phyloP scores from a whole-genome alignment of 495 filamentous ascomycete genomes.

The Cryomyces minteri region DNA sequence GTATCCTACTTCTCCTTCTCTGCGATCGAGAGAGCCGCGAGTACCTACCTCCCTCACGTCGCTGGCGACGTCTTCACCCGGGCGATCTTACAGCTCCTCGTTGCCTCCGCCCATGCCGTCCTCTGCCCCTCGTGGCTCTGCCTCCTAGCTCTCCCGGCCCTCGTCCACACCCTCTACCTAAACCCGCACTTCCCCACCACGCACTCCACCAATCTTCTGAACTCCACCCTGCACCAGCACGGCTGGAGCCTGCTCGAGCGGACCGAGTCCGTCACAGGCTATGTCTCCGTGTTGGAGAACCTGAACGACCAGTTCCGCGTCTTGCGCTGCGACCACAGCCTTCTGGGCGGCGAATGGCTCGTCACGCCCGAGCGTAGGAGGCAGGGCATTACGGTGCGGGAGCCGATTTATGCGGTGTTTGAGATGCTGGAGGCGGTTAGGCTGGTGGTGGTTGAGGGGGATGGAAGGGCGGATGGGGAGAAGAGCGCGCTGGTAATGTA shows the following conservation, averaged over 20 bases:
- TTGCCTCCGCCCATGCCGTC: conserved; percentile 41
- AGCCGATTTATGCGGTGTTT: conserved; percentile 88
- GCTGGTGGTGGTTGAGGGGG: conserved; percentile 39
- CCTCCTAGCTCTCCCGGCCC: conserved; percentile 41
- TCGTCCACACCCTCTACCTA: conserved; percentile 47
- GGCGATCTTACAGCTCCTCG: conserved; percentile 34
- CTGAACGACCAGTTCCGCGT: conserved; percentile 51
- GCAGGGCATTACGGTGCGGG: conserved; percentile 29
- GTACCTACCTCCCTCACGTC: no score
- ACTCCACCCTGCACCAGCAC: conserved; percentile 34
- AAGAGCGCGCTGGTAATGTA: conserved; percentile 75
- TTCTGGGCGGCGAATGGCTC: conserved; percentile 90
- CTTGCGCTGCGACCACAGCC: conserved; percentile 82
- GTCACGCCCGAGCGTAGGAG: conserved; percentile 23
- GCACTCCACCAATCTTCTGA: conserved; percentile 34
- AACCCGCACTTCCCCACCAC: conserved; percentile 52
- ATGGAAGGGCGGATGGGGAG: conserved; percentile 31
- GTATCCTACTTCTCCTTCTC: conserved; percentile 47
- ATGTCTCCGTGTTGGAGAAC: conserved; percentile 76
- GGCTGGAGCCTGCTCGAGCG: conserved; percentile 56
- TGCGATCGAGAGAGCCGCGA: neutral
- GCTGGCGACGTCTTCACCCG: no score
- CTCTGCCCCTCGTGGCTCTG: conserved; percentile 51
- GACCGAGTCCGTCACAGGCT: conserved; percentile 71
- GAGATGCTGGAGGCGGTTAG: conserved; percentile 82